Evolutionary conservation across 352 stramenopile species (phyloP).

Genomic region (Phytophthora nicotianae): DNA sequence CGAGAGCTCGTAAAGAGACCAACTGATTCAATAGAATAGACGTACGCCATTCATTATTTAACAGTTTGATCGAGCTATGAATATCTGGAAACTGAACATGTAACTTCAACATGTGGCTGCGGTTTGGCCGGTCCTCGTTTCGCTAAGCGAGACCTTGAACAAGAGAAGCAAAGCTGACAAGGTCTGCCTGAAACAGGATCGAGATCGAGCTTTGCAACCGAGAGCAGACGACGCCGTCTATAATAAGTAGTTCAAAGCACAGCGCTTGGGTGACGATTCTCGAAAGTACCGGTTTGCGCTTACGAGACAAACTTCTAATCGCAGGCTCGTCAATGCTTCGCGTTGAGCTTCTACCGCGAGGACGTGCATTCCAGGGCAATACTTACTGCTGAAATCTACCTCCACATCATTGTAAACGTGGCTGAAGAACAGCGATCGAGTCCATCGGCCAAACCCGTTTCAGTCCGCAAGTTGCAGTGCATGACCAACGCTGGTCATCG

Average conservation of each 20-base stretch:
- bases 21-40: neutral
- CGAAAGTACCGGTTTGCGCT: neutral
- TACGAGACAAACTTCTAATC: too few relatives aligned
- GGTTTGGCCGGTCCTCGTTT: neutral
- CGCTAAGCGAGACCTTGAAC: neutral
- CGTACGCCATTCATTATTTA: neutral
- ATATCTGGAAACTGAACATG: neutral
- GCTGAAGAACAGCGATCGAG: too few relatives aligned
- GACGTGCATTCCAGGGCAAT: too few relatives aligned
- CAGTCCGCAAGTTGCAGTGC: neutral
- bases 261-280: neutral
- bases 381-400: too few relatives aligned
- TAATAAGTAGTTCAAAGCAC: neutral
- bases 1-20: neutral
- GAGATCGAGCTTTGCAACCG: neutral
- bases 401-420: too few relatives aligned
- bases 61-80: neutral
- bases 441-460: neutral
- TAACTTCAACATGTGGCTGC: neutral
- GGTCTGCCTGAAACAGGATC: neutral
- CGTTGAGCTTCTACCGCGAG: too few relatives aligned
- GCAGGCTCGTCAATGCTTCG: neutral
- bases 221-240: neutral
- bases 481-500: slow-evolving; percentile 9
- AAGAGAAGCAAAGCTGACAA: neutral